A percentile compares a stretch with the other conserved stretches of the same genome.
These are phyloP conservation scores for Truncatella angustata DNA, from an alignment of 2,329 filamentous ascomycete species.

Conservation along the genomic window DNA sequence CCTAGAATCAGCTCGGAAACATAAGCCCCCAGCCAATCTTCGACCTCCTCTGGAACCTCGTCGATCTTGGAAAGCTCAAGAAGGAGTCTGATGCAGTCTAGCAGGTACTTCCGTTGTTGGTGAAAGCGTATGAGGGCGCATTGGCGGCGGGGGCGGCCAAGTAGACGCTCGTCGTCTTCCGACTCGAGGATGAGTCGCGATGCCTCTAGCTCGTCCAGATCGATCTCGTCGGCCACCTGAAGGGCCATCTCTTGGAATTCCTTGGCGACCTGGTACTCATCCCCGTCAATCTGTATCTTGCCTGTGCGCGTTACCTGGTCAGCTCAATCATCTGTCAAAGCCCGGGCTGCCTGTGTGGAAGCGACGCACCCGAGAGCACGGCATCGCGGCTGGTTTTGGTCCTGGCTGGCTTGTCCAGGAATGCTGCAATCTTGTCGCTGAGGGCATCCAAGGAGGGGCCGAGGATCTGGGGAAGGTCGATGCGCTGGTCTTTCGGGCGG, in stretches of 20 bases:
- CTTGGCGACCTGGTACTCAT: constrained; percentile 78
- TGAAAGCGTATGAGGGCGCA: constrained; percentile 86
- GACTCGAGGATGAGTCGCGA: constrained; percentile 74
- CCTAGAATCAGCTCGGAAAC: constrained; percentile 58
- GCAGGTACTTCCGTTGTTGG: constrained; percentile 75
- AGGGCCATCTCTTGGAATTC: constrained; percentile 83
- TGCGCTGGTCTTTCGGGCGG: constrained; percentile 57
- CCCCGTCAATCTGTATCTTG: constrained; percentile 69
- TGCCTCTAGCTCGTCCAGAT: constrained; percentile 86
- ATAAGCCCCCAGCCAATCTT: constrained; percentile 50
- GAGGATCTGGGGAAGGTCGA: constrained; percentile 59
- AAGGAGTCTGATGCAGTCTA: constrained; percentile 81
- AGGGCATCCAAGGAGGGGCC: constrained; percentile 56
- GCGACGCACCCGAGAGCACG: constrained; percentile 62
- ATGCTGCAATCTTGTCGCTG: constrained; percentile 64
- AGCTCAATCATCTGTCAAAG: not conserved
- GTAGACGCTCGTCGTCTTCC: constrained; percentile 63
- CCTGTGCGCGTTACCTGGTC: constrained; percentile 46
- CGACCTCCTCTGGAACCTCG: constrained; percentile 52
- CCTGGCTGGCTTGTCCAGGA: constrained; percentile 73
- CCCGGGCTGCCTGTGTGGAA: not conserved
- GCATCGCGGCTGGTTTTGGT: constrained; percentile 72
- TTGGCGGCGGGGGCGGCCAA: constrained; percentile 73
- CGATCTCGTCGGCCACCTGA: constrained; percentile 80
- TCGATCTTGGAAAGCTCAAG: constrained; percentile 66